Base-by-base conservation (phyloP, 495 filamentous ascomycete species). In the Oleoguttula mirabilis region DNA sequence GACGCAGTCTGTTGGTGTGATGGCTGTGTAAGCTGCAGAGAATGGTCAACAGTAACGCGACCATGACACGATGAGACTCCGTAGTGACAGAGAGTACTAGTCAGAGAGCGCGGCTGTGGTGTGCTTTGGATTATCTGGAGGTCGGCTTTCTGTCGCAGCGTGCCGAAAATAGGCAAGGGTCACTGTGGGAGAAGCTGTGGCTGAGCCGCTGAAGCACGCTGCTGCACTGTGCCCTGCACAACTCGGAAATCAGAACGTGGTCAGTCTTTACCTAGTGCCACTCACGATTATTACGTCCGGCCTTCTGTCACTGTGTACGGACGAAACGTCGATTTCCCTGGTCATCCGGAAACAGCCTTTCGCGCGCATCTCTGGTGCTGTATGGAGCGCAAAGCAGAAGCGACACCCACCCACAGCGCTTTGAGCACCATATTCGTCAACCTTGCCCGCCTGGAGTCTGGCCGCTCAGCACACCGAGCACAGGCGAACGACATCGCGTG, bases 401-500 rank as follows among this genome's bases (percentile, higher is more conserved):
- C 16, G 32, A 11, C 14, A 5, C 10, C 32, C 10, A 35, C 16
- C 32, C 32, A 10, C 10, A 15, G 19, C 16, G 19, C 32, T 15
- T 10, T 8, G 7, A 21, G 7, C 32, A 21, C 12, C 32, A 21
- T 35, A 6, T 10, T 35, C 12, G 16, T 14, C 32, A 35, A 7
- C 32, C 12, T 39, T 39, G 5, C 6, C 36, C 36, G 36, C 36
- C 15, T 10, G 22, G 17, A 22, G 30, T 22, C 32, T 8, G 32
- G 4, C 14, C 5, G 28, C 19, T 43, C 15, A 36, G 42, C 42
- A 21, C 43, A 46, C 41, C 41, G 43, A 15, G 19, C 10, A 3
- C 24, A 14, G 20, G 27, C 20, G 27, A 12, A 46, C 43, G 36
- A 46, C 43, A 21, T 32, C 43, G 22, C 43, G 35, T 27, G 7